A percentile compares a stretch with the other conserved stretches of the same genome.
phyloP scores from a whole-genome alignment of 805 yeast genomes.

The Teunomyces kruisii region DNA sequence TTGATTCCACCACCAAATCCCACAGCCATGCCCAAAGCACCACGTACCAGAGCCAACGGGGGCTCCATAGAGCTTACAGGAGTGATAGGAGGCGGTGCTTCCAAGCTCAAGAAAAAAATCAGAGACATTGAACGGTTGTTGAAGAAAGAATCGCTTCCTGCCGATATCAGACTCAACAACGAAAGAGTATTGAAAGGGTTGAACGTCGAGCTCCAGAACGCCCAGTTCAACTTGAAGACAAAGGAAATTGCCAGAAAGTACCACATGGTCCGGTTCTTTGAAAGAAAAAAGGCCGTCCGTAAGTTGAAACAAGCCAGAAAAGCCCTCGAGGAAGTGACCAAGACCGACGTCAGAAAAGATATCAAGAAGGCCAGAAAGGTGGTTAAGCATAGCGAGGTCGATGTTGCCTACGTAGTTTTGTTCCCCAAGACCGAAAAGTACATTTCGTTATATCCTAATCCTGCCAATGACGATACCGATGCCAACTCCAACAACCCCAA shows the following conservation, averaged over 20 bases:
- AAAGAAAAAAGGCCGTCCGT: constrained; percentile 79
- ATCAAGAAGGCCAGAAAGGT: constrained; percentile 48
- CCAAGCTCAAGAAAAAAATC: constrained; percentile 78
- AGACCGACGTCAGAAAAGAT: constrained; percentile 35
- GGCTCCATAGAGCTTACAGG: constrained; percentile 27
- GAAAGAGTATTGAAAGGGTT: constrained; percentile 75
- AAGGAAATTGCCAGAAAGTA: constrained; percentile 66
- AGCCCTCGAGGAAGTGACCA: constrained; percentile 32
- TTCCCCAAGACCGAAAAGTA: constrained; percentile 82
- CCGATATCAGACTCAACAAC: constrained; percentile 63
- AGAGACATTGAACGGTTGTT: constrained; percentile 81
- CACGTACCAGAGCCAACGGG: constrained; percentile 17
- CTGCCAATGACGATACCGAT: constrained; percentile 18
- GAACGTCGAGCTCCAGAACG: constrained; percentile 53
- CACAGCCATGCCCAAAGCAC: constrained; percentile 16
- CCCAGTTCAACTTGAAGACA: constrained; percentile 44
- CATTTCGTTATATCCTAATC: constrained; percentile 68
- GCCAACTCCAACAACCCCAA: constrained; percentile 22
- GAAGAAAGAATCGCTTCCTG: constrained; percentile 57
- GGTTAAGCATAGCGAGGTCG: constrained; percentile 59
- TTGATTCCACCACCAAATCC: neutral
- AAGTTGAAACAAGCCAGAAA: constrained; percentile 55
- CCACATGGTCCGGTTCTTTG: constrained; percentile 92
- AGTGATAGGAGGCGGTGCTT: constrained; percentile 31
- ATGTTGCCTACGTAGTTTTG: constrained; percentile 69